Evolutionary conservation across 2,329 filamentous ascomycete genomes (phyloP), one percentile per base, ranked within the genome.

Genomic region (Atkinsonella texensis): DNA sequence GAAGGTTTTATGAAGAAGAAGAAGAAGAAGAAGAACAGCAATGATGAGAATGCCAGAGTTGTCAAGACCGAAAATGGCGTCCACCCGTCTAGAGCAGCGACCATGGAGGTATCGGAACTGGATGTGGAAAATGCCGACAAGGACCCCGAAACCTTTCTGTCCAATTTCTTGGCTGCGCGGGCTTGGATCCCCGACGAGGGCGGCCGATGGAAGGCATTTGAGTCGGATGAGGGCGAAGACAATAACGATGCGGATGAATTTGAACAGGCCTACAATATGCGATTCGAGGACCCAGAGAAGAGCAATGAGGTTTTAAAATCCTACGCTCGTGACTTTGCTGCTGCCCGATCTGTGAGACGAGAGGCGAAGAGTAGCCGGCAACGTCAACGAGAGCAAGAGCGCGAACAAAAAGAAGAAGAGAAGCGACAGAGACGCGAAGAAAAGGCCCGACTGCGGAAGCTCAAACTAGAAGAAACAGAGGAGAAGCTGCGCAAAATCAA

Each of bases 211-310:
- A 76, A 90, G 59, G 87, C 90, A 0, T 86, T 98, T 52, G 89
- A 96, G 63, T 95, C 89, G 0, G 93, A 98, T 59, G 89, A 96
- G 0, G 90, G 93, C 57, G 88, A 95, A 49, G 88, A 76, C 2
- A 88, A 76, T 3, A 75, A 89, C 47, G 82, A 87, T 32, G 90
- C 90, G 28, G 91, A 97, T 44, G 81, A 85, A 54, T 95, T 91
- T 62, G 93, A 98, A 70, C 79, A 87, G 57, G 90, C 90, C 4
- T 98, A 95, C 72, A 98, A 98, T 70, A 71, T 96, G 69, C 85
- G 93, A 35, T 98, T 98, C 62, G 93, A 98, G 65, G 87, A 97
- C 60, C 89, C 93, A 0, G 79, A 79, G 54, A 89, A 87, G 63
- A 83, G 87, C 60, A 96, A 96, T 63, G 89, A 95, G 68, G 83